Conservation (phyloP, 2,329 filamentous ascomycete species). For the Nannizziopsis arthrosporioides region DNA sequence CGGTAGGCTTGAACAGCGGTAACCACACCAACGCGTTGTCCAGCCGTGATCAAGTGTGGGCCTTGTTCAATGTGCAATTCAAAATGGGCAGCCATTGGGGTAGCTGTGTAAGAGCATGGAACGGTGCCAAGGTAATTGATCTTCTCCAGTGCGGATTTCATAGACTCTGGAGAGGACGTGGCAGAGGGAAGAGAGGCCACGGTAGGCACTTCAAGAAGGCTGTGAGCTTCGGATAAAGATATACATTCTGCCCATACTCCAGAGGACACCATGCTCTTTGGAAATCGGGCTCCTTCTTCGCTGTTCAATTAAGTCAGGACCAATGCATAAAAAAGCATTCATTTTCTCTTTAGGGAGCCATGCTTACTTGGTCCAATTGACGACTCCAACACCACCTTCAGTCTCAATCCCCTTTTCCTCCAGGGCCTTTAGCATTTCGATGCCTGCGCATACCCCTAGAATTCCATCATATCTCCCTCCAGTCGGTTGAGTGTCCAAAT, state of each 20-base stretch:
- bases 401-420: slow-evolving; percentile 58
- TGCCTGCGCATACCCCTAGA: slow-evolving; percentile 57
- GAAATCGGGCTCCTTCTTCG: slow-evolving; percentile 72
- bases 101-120: slow-evolving; percentile 46
- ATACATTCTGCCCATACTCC: slow-evolving; percentile 67
- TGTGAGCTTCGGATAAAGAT: slow-evolving; percentile 50
- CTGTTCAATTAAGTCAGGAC: slow-evolving; percentile 28
- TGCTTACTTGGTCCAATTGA: slow-evolving; percentile 63
- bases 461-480: slow-evolving; percentile 46
- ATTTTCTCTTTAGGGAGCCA: not conserved
- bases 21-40: slow-evolving; percentile 57
- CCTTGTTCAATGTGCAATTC: slow-evolving; percentile 81
- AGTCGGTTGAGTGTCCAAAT: slow-evolving; percentile 42
- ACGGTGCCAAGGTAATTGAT: slow-evolving; percentile 57
- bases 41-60: slow-evolving; percentile 55
- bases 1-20: slow-evolving; percentile 62
- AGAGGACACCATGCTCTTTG: slow-evolving; percentile 60
- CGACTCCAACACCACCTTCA: slow-evolving; percentile 58
- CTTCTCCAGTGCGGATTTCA: slow-evolving; percentile 56
- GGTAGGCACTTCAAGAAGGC: slow-evolving; percentile 48
- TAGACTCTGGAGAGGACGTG: slow-evolving; percentile 47
- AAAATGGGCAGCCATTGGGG: slow-evolving; percentile 64
- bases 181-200: slow-evolving; percentile 33
- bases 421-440: slow-evolving; percentile 60
- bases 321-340: not conserved